Percentiles rank a stretch among this genome's conserved stretches.
These are phyloP conservation scores for Clarireedia monteithiana DNA, from an alignment of 2,329 filamentous ascomycete species.

Conservation along the genomic window DNA sequence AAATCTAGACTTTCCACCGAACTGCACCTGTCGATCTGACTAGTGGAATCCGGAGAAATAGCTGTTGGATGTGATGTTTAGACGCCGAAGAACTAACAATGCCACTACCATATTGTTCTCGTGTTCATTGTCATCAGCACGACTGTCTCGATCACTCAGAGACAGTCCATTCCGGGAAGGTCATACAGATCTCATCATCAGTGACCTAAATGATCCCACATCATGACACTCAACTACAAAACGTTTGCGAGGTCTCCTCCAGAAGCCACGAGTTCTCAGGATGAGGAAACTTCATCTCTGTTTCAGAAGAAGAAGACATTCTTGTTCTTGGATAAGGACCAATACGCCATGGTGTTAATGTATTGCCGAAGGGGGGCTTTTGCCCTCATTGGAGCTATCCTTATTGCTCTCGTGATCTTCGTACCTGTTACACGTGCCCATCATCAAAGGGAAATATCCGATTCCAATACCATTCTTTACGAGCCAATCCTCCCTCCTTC, in stretches of 20 bases:
- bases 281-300: not conserved
- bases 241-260: not conserved
- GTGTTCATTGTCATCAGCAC: too few relatives aligned
- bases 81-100: not conserved
- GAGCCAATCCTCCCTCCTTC: slow-evolving; percentile 5
- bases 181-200: not conserved
- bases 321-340: not conserved
- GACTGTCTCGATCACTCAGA: too few relatives aligned
- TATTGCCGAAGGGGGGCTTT: not conserved
- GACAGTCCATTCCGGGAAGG: too few relatives aligned
- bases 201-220: not conserved
- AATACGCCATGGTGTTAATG: not conserved
- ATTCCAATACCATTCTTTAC: not conserved
- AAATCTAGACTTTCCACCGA: not conserved
- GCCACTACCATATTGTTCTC: not conserved
- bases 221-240: not conserved
- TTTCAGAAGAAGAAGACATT: not conserved
- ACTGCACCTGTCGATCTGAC: too few relatives aligned
- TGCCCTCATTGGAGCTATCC: not conserved
- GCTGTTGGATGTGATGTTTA: not conserved
- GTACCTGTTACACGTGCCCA: not conserved
- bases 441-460: not conserved
- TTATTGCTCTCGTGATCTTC: not conserved
- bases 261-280: not conserved
- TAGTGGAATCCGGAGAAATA: too few relatives aligned